Percentiles rank a stretch among this genome's conserved stretches.
Evolutionary conservation across 192 early-diverging fungal genomes (phyloP).

Genomic region (Rhizoclosmatium sp.): DNA sequence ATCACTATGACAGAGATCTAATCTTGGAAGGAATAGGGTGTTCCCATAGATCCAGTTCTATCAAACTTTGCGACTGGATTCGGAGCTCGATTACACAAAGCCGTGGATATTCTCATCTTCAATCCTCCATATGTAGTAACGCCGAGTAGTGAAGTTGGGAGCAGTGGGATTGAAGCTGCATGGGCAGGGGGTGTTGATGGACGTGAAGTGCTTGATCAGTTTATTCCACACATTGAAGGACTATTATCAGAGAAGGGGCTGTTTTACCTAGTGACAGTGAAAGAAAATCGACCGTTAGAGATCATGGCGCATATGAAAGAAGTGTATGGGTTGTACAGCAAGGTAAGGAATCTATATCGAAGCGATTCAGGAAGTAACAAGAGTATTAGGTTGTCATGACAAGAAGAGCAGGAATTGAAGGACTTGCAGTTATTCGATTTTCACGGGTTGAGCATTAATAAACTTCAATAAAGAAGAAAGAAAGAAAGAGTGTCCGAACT

Average conservation of each 20-base stretch:
- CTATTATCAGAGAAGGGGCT: slow-evolving; percentile 74
- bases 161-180: slow-evolving; percentile 74
- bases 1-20: neutral
- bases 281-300: slow-evolving; percentile 87
- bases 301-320: slow-evolving; percentile 69
- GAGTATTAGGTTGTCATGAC: slow-evolving; percentile 35
- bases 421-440: slow-evolving; percentile 44
- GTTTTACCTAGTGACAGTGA: slow-evolving; percentile 87
- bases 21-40: neutral
- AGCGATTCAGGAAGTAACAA: no score
- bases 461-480: neutral
- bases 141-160: slow-evolving; percentile 77
- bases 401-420: slow-evolving; percentile 47
- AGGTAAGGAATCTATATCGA: slow-evolving; percentile 11
- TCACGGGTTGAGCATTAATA: slow-evolving; percentile 2
- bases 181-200: slow-evolving; percentile 97
- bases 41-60: slow-evolving; percentile 69
- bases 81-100: slow-evolving; percentile 56
- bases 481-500: no score
- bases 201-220: slow-evolving; percentile 81
- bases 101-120: slow-evolving; percentile 85
- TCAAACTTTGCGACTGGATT: slow-evolving; percentile 69
- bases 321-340: slow-evolving; percentile 50
- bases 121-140: slow-evolving; percentile 98
- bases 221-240: slow-evolving; percentile 75